A percentile compares a stretch with the other conserved stretches of the same genome.
Evolutionary conservation across 2,329 filamentous ascomycete genomes (phyloP).

Genomic region (Aspergillus japonicus): DNA sequence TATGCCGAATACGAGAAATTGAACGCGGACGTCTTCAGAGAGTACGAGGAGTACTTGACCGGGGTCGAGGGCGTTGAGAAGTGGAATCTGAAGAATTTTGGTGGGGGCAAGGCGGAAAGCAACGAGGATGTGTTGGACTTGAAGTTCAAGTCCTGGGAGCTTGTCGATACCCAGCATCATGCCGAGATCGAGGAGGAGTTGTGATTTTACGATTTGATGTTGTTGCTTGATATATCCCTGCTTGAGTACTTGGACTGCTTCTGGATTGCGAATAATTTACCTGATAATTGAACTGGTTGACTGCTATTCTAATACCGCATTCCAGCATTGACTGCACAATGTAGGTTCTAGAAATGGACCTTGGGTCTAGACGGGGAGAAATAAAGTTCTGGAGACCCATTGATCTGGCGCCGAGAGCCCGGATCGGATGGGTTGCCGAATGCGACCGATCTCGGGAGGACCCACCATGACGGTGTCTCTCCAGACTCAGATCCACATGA

Average conservation of each 20-base stretch:
- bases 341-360: no score
- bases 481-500: neutral
- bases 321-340: no score
- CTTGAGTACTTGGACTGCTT: neutral
- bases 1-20: constrained; percentile 50
- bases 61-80: constrained; percentile 48
- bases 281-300: neutral
- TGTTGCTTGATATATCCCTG: neutral
- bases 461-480: neutral
- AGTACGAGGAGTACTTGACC: constrained; percentile 42
- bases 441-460: neutral
- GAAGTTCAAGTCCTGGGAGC: constrained; percentile 14
- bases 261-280: neutral
- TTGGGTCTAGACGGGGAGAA: neutral
- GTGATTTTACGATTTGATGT: neutral
- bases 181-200: constrained; percentile 10
- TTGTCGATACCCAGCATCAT: constrained; percentile 9
- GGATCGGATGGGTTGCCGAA: neutral
- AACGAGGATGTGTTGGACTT: constrained; percentile 29
- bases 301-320: neutral
- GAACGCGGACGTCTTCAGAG: constrained; percentile 45
- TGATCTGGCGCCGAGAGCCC: neutral
- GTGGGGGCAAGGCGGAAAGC: constrained; percentile 48
- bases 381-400: neutral
- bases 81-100: constrained; percentile 49